Evolutionary conservation across 164 flowering plant genomes (phyloP).

Genomic region (Dillenia turbinata): DNA sequence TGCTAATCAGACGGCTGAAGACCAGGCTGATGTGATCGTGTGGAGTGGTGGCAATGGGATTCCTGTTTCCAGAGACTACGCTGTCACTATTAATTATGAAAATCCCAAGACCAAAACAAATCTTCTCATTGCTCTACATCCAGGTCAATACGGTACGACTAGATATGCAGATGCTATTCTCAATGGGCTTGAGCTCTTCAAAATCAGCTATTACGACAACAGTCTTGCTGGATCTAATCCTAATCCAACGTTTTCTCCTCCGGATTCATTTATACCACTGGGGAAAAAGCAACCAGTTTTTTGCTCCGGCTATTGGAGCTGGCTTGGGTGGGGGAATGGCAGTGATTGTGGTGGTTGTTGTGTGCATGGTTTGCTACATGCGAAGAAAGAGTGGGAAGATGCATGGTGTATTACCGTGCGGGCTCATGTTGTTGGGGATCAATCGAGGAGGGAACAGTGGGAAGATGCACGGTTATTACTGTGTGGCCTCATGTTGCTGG

Average conservation of each 20-base stretch:
- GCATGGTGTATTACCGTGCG: not conserved
- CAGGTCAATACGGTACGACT: not conserved
- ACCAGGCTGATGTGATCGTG: slow-evolving; percentile 13
- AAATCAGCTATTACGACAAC: slow-evolving; percentile 23
- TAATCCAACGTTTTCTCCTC: not conserved
- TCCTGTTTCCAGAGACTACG: slow-evolving; percentile 26
- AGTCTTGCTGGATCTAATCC: slow-evolving; percentile 40
- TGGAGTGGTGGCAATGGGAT: slow-evolving; percentile 14
- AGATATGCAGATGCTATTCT: slow-evolving; percentile 24
- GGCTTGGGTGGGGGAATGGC: slow-evolving; percentile 2
- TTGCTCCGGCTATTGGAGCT: no score
- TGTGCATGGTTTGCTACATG: slow-evolving; percentile 7
- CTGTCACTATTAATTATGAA: not conserved
- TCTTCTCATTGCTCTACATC: slow-evolving; percentile 27
- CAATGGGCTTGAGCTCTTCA: slow-evolving; percentile 53
- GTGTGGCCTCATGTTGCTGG: no score
- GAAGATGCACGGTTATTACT: no score
- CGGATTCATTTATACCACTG: not conserved
- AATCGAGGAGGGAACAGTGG: no score
- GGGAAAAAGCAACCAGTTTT: not conserved
- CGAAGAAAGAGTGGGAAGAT: not conserved
- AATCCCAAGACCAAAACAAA: slow-evolving; percentile 1
- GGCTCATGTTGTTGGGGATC: no score
- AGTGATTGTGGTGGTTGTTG: not conserved
- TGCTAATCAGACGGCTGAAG: slow-evolving; percentile 17